These are phyloP conservation scores for Cornus florida DNA, from an alignment of 148 eudicot species.

Conservation along the genomic window DNA sequence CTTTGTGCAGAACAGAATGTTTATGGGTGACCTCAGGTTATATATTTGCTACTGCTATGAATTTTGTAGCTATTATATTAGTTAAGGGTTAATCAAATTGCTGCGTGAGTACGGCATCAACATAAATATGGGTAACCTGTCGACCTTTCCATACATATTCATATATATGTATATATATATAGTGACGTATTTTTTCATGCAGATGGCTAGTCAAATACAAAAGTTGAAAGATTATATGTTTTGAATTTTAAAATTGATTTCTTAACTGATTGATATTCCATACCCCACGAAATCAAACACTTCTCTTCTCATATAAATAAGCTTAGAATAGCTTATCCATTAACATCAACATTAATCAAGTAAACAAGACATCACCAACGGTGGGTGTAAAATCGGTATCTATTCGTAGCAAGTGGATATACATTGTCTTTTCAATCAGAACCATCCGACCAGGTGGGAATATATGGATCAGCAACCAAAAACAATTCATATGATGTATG, in stretches of 20 bases:
- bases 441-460: conserved; percentile 1
- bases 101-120: not conserved
- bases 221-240: conserved; percentile 15
- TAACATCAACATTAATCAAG: conserved; percentile 47
- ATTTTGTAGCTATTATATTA: not conserved
- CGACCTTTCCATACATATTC: not conserved
- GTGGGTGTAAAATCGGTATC: conserved; percentile 56
- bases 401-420: conserved; percentile 1
- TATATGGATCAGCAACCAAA: not conserved
- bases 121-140: conserved; percentile 15
- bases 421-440: not conserved
- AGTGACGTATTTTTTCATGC: conserved; percentile 14
- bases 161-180: not conserved
- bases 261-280: conserved; percentile 69
- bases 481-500: not conserved
- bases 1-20: not conserved
- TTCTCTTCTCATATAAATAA: conserved; percentile 22
- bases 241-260: conserved; percentile 39
- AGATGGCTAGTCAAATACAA: conserved; percentile 52
- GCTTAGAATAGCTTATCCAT: conserved; percentile 40
- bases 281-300: conserved; percentile 71
- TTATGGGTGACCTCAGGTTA: not conserved
- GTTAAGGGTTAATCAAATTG: conserved; percentile 5
- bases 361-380: conserved; percentile 34
- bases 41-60: not conserved